phyloP scores from a whole-genome alignment of 1,284 basidiomycete genomes.

The Moniliella sp. region DNA sequence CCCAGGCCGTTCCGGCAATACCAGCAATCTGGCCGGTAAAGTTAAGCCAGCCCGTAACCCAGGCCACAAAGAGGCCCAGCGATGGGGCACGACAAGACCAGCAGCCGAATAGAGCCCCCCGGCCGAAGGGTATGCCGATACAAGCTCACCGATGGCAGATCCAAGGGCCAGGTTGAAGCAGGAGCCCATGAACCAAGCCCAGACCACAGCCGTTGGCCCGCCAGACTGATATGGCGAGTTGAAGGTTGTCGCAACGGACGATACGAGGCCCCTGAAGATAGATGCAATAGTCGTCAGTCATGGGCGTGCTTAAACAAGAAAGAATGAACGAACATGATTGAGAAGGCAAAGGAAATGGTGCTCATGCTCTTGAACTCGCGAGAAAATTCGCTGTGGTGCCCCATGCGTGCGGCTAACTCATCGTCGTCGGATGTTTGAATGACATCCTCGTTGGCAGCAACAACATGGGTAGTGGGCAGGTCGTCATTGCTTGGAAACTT shows the following conservation, averaged over 20 bases:
- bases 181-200: conserved; percentile 29
- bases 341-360: conserved; percentile 29
- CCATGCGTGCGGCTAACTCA: conserved; percentile 22
- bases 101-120: conserved; percentile 48
- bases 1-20: conserved; percentile 66
- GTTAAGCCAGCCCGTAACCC: conserved; percentile 49
- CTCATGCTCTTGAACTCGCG: conserved; percentile 30
- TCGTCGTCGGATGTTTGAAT: too few species aligned
- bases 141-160: conserved; percentile 27
- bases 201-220: conserved; percentile 24
- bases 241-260: conserved; percentile 29
- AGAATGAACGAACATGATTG: not conserved
- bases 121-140: conserved; percentile 54
- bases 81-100: conserved; percentile 22
- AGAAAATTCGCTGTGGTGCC: conserved; percentile 29
- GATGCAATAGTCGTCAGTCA: not conserved
- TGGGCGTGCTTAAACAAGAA: not conserved
- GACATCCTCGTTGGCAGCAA: too few species aligned
- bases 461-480: too few species aligned
- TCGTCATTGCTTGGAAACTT: too few species aligned
- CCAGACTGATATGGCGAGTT: conserved; percentile 22
- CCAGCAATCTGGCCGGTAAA: conserved; percentile 67
- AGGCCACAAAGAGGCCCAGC: conserved; percentile 41
- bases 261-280: conserved; percentile 20
- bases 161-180: conserved; percentile 29